Base-by-base conservation (phyloP, 768 basidiomycete genomes). In the Tubosaeta sp. region DNA sequence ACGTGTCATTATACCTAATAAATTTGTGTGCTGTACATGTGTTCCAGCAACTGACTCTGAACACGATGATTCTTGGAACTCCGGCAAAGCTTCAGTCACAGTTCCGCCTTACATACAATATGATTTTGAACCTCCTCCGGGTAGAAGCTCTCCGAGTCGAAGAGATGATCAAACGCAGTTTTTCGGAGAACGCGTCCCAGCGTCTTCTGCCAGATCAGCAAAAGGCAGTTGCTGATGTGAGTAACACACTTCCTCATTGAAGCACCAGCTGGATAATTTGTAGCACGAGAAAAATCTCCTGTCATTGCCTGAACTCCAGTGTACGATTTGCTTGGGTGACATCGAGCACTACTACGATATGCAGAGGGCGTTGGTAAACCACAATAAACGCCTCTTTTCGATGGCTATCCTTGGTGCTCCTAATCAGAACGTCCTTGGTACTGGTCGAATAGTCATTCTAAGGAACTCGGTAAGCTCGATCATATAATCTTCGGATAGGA, bases 81-180 rank as follows among this genome's bases (percentile, higher is more conserved):
- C 92, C 97, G 1, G 88, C 88, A 51, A 94, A 94, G 67, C 80
- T 99, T 16, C 83, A 86, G 43, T 98, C 95, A 1, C 97, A 98
- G 65, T 99, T 99, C 76, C 80, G 97, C 50, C 77, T 99, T 57
- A 99, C 97, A 1, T 99, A 98, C 72, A 98, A 97, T 68, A 98
- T 99, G 97, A 98, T 99, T 55, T 72, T 99, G 54, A 99, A 99
- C 65, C 73, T 99, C 35, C 79, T 99, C 10, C 85, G 97, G 17
- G 97, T 99, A 10, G 97, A 99, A 65, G 95, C 97, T 0, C 76
- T 99, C 43, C 79, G 85, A 53, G 95, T 98, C 16, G 97, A 99
- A 65, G 97, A 99, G 71, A 99, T 99, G 97, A 98, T 99, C 66
- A 98, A 98, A 69, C 80, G 97, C 35, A 94, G 91, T 67, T 99